Evolutionary conservation across 1,139 yeast genomes (phyloP).

Genomic region (Candida glucosophila): DNA sequence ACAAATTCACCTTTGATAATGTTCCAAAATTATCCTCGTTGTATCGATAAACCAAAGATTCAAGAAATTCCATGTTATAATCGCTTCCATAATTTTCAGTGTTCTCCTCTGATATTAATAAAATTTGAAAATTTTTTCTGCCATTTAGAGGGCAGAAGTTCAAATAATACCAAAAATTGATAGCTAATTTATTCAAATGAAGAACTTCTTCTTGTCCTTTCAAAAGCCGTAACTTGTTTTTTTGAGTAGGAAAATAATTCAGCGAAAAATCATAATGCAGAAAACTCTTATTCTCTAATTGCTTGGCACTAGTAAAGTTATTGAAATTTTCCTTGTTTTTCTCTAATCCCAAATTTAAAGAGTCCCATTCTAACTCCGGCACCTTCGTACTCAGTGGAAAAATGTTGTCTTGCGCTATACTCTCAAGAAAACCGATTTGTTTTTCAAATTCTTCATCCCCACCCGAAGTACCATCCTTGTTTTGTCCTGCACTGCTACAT

Average conservation of each 20-base stretch:
- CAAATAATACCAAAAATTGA: slow-evolving; percentile 48
- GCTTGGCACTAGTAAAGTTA: too few species aligned
- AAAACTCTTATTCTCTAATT: too few species aligned
- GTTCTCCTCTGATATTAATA: slow-evolving; percentile 35
- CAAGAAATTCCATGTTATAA: slow-evolving; percentile 27
- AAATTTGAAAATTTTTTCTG: slow-evolving; percentile 42
- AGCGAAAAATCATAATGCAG: too few species aligned
- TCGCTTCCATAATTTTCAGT: slow-evolving; percentile 7
- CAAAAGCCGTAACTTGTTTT: slow-evolving; percentile 18
- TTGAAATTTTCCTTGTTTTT: slow-evolving; percentile 4
- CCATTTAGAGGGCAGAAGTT: slow-evolving; percentile 46
- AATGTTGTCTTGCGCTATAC: slow-evolving; percentile 27
- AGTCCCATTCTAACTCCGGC: slow-evolving; percentile 24
- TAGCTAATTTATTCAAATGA: slow-evolving; percentile 28
- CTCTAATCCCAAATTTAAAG: slow-evolving; percentile 24
- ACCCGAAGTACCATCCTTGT: slow-evolving; percentile 14
- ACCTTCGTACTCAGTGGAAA: slow-evolving; percentile 30
- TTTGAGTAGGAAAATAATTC: slow-evolving; percentile 2
- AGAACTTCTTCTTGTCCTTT: slow-evolving; percentile 20
- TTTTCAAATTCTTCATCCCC: too few species aligned
- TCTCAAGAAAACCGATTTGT: too few species aligned
- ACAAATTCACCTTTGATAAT: slow-evolving; percentile 24
- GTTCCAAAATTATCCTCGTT: slow-evolving; percentile 42
- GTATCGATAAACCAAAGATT: slow-evolving; percentile 34
- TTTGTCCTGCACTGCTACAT: slow-evolving; percentile 25